Conservation (phyloP, 257 asterid genomes). For the Solanum clarkiae region DNA sequence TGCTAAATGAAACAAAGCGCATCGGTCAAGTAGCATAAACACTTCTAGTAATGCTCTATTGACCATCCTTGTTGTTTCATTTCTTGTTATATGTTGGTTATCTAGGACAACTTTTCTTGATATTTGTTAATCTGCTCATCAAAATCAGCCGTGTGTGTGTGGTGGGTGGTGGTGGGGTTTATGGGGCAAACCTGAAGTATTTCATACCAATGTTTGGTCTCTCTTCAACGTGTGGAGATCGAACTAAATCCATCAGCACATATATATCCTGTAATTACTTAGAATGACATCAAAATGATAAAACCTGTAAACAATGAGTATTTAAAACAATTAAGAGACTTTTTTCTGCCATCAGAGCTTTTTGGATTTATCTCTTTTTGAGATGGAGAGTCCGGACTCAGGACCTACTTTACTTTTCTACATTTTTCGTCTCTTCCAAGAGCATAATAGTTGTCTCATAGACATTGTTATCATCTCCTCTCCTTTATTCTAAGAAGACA, state of each 20-base stretch:
- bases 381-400: neutral
- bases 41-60: neutral
- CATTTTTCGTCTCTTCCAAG: neutral
- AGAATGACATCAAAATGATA: neutral
- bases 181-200: neutral
- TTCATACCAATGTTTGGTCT: neutral
- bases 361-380: neutral
- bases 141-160: neutral
- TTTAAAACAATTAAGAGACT: neutral
- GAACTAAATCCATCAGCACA: neutral
- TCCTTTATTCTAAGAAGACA: neutral
- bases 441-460: neutral
- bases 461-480: neutral
- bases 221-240: neutral
- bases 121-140: neutral
- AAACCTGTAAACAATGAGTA: neutral
- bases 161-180: neutral
- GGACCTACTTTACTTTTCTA: neutral
- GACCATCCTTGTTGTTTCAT: neutral
- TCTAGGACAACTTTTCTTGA: neutral
- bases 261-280: neutral
- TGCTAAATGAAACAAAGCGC: neutral
- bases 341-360: neutral
- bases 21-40: neutral
- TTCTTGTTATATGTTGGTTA: neutral